Percentiles rank a stretch among this genome's conserved stretches.
phyloP scores from a whole-genome alignment of 495 filamentous ascomycete genomes.

The Daldinia vernicosa region DNA sequence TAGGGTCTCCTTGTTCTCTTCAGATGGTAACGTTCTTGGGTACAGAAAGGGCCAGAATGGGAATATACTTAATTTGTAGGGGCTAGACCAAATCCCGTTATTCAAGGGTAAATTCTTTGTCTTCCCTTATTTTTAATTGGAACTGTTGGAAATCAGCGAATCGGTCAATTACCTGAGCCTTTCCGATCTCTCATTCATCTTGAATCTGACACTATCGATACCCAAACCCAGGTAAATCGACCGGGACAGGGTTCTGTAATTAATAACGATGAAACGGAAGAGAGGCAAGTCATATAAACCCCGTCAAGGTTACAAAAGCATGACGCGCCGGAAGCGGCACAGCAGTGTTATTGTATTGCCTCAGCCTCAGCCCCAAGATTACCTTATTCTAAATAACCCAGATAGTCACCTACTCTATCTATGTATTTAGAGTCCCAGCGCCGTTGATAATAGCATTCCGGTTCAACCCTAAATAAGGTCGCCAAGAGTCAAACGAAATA shows the following conservation, averaged over 20 bases:
- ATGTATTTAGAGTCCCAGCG: background rate
- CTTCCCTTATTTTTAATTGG: background rate
- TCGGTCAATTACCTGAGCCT: background rate
- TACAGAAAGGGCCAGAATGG: background rate
- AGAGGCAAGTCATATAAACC: background rate
- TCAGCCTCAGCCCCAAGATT: background rate
- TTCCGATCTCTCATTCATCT: background rate
- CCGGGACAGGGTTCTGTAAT: background rate
- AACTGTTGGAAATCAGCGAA: background rate
- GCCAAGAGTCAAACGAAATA: constrained; percentile 16
- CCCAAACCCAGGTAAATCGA: background rate
- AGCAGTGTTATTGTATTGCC: background rate
- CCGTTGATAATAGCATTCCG: background rate
- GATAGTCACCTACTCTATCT: too few species aligned
- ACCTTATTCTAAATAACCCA: background rate
- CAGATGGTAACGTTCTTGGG: background rate
- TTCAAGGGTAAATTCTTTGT: constrained; percentile 2
- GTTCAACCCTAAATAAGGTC: constrained; percentile 1
- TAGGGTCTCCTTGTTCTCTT: constrained; percentile 4
- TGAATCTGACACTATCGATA: constrained; percentile 10
- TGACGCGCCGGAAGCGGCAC: background rate
- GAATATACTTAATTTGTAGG: constrained; percentile 2
- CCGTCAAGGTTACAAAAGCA: background rate
- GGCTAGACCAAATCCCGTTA: background rate
- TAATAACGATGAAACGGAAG: constrained; percentile 18